Base-by-base conservation (phyloP, 306 rosid genomes). In the Vigna radiata region DNA sequence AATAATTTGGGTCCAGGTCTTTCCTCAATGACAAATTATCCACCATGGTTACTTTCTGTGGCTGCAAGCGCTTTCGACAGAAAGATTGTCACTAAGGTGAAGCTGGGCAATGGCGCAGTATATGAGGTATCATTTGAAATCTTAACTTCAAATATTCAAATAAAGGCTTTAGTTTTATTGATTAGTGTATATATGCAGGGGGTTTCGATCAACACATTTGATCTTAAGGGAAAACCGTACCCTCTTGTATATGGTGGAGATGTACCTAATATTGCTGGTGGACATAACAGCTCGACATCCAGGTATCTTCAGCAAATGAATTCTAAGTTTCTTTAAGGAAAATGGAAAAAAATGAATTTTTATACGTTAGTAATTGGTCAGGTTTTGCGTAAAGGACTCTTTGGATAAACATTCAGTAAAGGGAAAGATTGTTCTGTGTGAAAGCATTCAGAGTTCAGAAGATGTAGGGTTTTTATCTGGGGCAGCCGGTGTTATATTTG, bases 31-130 rank as follows among this genome's bases (percentile, higher is more conserved):
- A 3, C 81, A 15, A 84, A 62, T 25, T 36, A 41, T 31, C 4
- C 91, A 3, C 94, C 90, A 0, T 90, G 94, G 94, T 67, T 73
- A 5, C 89, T 90, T 19, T 87, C 91, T 0, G 90, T 86, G 10
- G 91, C 89, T 68, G 90, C 91, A 6, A 83, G 78, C 81, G 41
- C 89, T n/a, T 81, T 69, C 36, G 89, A 79, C 8, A 72, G 88
- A 43, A 81, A 79, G 63, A 86, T 88, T 6, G 6, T 49, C 11
- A 81, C 90, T 48, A 68, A 73, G 27, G 85, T 86, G 9, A 72
- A 61, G 9, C 68, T 90, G 21, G 90, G 89, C 7, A 76, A 84
- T 55, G 75, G 68, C 3, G 67, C 11, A 0, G 8, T 44, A 15
- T 86, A 14, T 61, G 81, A 82, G 91, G 90, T 85, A 19, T 53